Evolutionary conservation across 441 rosid genomes (phyloP).

Genomic region (Erysimum cheiri): DNA sequence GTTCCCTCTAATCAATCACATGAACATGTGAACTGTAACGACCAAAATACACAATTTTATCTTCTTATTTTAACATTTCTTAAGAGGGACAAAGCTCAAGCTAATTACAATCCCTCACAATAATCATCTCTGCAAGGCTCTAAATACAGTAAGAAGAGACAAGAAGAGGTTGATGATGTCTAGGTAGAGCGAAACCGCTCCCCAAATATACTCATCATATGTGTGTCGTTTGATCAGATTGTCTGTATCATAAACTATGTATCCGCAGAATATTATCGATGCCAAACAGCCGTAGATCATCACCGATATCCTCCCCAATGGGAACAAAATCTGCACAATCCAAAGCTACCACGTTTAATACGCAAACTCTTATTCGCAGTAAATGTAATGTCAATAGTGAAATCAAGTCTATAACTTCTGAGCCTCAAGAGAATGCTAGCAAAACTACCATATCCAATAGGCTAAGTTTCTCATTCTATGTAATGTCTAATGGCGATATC

Average conservation of each 20-base stretch:
- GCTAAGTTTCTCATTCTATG: too few species aligned
- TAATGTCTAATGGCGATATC: too few species aligned
- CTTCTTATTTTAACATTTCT: constrained; percentile 8
- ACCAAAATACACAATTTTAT: background rate
- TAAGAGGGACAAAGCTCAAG: background rate
- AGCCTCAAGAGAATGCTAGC: background rate
- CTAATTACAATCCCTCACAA: background rate
- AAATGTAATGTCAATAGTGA: background rate
- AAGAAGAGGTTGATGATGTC: constrained; percentile 81
- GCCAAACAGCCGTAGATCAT: constrained; percentile 50
- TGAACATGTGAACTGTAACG: constrained; percentile 19
- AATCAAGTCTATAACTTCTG: background rate
- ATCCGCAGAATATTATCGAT: constrained; percentile 69
- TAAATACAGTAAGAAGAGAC: constrained; percentile 43
- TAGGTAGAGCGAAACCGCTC: constrained; percentile 66
- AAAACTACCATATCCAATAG: background rate
- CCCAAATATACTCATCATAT: constrained; percentile 74
- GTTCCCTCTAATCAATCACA: constrained; percentile 30
- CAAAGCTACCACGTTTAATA: background rate
- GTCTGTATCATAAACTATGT: constrained; percentile 71
- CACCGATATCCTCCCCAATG: constrained; percentile 45
- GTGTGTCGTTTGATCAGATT: constrained; percentile 70
- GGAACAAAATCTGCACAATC: constrained; percentile 50
- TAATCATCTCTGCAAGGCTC: constrained; percentile 25
- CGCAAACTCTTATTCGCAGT: background rate